Base-by-base conservation (phyloP, 371 early-diverging fungal species). In the Mortierella polycephala region DNA sequence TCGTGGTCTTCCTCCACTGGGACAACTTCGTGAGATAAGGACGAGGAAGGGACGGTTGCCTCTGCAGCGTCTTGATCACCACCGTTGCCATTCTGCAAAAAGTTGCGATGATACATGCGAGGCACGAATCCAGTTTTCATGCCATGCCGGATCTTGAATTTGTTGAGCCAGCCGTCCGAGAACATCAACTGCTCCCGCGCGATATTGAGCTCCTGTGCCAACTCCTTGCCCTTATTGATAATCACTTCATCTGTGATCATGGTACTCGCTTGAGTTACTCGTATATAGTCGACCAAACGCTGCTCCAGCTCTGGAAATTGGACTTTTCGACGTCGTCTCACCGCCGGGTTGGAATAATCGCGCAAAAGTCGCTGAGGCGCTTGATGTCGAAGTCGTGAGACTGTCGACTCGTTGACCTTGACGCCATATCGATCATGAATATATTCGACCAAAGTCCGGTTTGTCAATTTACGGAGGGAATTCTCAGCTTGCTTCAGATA, bases 141-240 rank as follows among this genome's bases (percentile, higher is more conserved):
- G 3, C 75, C 74, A 64, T 80, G 64, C 40, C 80, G 56, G 44
- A 71, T 64, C 57, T 83, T 83, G 65, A 83, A 83, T 60, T 74
- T 83, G 60, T 59, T 60, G 42, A 83, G 60, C 81, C 83, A 83
- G 3, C 81, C 83, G 39, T 69, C 74, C 23, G 81, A 80, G 50
- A 80, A 83, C 21, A 61, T 52, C 30, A 83, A 54, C 60, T 56
- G 64, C 7, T 51, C 64, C 21, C 67, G 54, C 0, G 71, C 57
- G 57, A 80, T 66, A 6, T 62, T 46, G 46, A 83, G 60, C 11
- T 64, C 45, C 7, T 61, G 20, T 40, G 71, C 67, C 37, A 82
- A 41, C 46, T 79, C 67, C 42, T 70, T 74, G 11, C 68, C 83
- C 12, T 53, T 63, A 41, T 56, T 54, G 40, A 69, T 30, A 30